Conservation (phyloP, 257 asterid species). For the Ophiorrhiza pumila region DNA sequence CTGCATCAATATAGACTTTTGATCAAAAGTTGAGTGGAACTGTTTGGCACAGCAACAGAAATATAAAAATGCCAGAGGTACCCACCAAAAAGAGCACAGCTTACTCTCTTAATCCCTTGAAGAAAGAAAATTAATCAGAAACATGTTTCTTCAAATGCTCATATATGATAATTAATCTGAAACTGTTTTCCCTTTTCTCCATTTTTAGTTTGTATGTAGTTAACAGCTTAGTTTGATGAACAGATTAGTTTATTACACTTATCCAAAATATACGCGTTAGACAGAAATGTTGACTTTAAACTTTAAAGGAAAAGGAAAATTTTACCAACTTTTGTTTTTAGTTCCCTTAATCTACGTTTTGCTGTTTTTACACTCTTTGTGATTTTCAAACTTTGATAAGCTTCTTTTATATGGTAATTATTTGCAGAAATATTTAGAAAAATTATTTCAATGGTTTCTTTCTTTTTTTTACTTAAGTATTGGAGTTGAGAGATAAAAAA, state of each 20-base stretch:
- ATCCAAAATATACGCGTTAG: constrained; percentile 2
- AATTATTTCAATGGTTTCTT: too few species aligned
- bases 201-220: neutral
- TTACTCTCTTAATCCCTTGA: neutral
- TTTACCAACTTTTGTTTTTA: neutral
- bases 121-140: neutral
- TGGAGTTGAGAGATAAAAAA: too few species aligned
- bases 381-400: neutral
- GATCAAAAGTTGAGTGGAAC: neutral
- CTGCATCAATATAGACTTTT: neutral
- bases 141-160: too few species aligned
- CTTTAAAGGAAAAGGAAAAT: neutral
- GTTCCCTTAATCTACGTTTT: neutral
- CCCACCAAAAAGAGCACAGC: neutral
- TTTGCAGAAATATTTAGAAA: too few species aligned
- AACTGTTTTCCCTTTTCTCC: too few species aligned
- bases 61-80: neutral
- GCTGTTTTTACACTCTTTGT: neutral
- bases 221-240: neutral
- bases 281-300: constrained; percentile 1
- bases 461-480: too few species aligned
- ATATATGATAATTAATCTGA: too few species aligned
- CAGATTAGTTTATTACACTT: neutral
- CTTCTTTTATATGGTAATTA: neutral
- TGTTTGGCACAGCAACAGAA: neutral